These are phyloP conservation scores for Stentor roeselii DNA, from an alignment of 73 alveolate genomes.

Conservation along the genomic window DNA sequence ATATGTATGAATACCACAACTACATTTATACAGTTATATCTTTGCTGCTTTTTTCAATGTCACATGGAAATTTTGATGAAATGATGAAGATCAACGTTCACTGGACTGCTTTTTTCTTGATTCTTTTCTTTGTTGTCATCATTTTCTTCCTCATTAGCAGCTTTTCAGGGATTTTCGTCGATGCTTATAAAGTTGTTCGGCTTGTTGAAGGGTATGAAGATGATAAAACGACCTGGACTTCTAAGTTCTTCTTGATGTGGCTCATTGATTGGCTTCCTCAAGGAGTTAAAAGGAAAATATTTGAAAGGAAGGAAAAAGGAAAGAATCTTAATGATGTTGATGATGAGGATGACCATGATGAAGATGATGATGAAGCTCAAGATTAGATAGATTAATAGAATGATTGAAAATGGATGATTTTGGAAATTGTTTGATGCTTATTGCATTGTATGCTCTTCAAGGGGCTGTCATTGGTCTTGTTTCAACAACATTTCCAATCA, in stretches of 20 bases:
- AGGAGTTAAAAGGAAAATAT: not conserved
- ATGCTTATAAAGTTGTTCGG: slow-evolving; percentile 4
- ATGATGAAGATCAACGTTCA: not conserved
- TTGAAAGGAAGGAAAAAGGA: not conserved
- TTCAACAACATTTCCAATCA: slow-evolving; percentile 33
- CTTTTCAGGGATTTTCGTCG: not conserved
- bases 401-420: not conserved
- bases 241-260: slow-evolving; percentile 1
- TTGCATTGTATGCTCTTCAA: not conserved
- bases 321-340: slow-evolving; percentile 6
- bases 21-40: not conserved
- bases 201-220: slow-evolving; percentile 6
- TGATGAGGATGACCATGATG: not conserved
- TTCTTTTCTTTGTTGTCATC: not conserved
- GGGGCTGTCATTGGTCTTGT: slow-evolving; percentile 47
- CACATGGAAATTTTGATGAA: not conserved
- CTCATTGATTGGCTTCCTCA: slow-evolving; percentile 8
- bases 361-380: not conserved
- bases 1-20: not conserved
- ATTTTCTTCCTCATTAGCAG: not conserved
- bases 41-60: not conserved
- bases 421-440: not conserved
- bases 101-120: slow-evolving; percentile 9
- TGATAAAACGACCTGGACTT: not conserved
- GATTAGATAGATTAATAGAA: too few relatives aligned